Evolutionary conservation across 805 yeast species (phyloP).

Genomic region (Starmera pachycereana): DNA sequence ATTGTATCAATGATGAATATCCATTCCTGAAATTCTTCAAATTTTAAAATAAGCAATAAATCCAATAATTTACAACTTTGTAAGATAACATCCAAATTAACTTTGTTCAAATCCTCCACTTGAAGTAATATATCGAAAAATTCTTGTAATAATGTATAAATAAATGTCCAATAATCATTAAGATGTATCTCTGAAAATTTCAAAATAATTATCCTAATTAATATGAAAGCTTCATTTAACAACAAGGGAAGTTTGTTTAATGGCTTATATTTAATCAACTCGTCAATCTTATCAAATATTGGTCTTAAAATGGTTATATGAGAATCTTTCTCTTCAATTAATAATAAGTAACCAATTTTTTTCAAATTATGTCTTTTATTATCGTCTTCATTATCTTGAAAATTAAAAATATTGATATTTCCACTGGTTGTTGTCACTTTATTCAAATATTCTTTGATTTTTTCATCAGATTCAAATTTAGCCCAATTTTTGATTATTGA

Average conservation of each 20-base stretch:
- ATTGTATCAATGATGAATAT: constrained; percentile 64
- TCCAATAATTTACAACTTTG: constrained; percentile 75
- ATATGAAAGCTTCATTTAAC: constrained; percentile 35
- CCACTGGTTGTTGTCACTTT: constrained; percentile 33
- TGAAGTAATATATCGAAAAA: constrained; percentile 31
- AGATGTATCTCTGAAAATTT: constrained; percentile 56
- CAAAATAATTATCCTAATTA: constrained; percentile 57
- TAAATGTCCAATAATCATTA: constrained; percentile 56
- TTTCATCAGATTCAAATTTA: constrained; percentile 43
- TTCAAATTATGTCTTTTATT: constrained; percentile 42
- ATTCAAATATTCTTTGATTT: constrained; percentile 38
- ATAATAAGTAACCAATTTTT: constrained; percentile 52
- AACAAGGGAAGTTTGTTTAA: constrained; percentile 1
- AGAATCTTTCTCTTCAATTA: constrained; percentile 52
- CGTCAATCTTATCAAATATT: constrained; percentile 38
- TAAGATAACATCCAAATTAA: constrained; percentile 33
- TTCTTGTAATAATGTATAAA: constrained; percentile 50
- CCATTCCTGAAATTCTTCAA: constrained; percentile 88
- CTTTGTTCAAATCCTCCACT: constrained; percentile 18
- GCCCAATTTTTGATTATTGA: constrained; percentile 54
- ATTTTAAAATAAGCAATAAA: constrained; percentile 50
- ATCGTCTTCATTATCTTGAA: constrained; percentile 62
- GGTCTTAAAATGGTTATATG: constrained; percentile 37
- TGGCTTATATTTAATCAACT: constrained; percentile 18
- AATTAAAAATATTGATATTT: constrained; percentile 55